phyloP scores from a whole-genome alignment of 176 grass and related monocot genomes.

The Rhipidocladum racemiflorum region DNA sequence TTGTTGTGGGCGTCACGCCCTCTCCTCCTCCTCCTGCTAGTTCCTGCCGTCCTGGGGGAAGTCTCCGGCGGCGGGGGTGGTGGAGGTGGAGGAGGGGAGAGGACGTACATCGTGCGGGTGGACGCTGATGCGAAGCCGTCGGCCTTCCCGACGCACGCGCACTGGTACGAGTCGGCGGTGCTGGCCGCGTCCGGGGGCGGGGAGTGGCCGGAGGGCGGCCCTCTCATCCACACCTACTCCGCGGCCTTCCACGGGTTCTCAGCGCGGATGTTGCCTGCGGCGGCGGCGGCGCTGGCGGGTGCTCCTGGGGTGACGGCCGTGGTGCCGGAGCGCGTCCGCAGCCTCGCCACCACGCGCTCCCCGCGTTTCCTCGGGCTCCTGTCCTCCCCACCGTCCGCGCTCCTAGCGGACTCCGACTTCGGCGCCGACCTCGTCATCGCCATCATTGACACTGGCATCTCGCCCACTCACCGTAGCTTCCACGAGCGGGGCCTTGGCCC shows the following conservation, averaged over 20 bases:
- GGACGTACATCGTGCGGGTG: slow-evolving; percentile 84
- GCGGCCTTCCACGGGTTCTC: slow-evolving; percentile 78
- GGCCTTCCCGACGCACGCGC: slow-evolving; percentile 75
- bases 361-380: slow-evolving; percentile 67
- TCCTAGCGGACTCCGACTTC: slow-evolving; percentile 86
- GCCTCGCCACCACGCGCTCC: slow-evolving; percentile 63
- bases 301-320: slow-evolving; percentile 59
- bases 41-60: neutral
- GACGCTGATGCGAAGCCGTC: slow-evolving; percentile 91
- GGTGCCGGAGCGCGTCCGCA: slow-evolving; percentile 63
- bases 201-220: slow-evolving; percentile 55
- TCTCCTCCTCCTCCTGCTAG: neutral
- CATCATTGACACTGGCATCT: slow-evolving; percentile 84
- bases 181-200: slow-evolving; percentile 34
- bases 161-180: slow-evolving; percentile 86
- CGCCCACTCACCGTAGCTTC: slow-evolving; percentile 69
- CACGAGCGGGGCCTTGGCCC: slow-evolving; percentile 59
- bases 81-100: neutral
- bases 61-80: neutral
- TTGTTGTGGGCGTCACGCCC: neutral
- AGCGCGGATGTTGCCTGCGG: slow-evolving; percentile 50
- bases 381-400: slow-evolving; percentile 67
- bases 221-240: slow-evolving; percentile 88
- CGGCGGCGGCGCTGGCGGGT: slow-evolving; percentile 34
- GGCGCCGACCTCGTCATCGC: slow-evolving; percentile 78